A percentile compares a stretch with the other conserved stretches of the same genome.
phyloP scores from a whole-genome alignment of 148 eudicot species.

The Vaccinium macrocarpon region DNA sequence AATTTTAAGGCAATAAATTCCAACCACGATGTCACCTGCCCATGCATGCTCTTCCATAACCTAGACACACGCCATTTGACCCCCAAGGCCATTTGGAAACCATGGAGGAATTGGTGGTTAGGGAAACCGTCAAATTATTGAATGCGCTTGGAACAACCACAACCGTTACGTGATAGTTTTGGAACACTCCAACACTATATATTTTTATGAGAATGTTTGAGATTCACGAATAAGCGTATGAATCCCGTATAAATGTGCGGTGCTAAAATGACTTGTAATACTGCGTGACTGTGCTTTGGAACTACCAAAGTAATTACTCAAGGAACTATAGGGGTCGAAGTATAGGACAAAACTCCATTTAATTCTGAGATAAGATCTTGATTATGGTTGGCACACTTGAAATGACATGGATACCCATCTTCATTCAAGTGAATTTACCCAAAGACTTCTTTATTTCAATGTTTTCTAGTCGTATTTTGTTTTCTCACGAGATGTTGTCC shows the following conservation, averaged over 20 bases:
- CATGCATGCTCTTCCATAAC: conserved; percentile 5
- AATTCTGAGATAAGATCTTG: background rate
- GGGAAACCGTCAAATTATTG: too few species aligned
- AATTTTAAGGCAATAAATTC: background rate
- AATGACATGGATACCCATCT: background rate
- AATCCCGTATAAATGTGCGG: too few species aligned
- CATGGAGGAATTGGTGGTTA: background rate
- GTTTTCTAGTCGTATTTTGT: background rate
- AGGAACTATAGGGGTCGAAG: background rate
- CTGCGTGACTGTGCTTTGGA: too few species aligned
- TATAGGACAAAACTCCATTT: background rate
- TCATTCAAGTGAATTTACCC: background rate
- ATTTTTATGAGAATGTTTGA: too few species aligned
- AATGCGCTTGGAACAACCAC: too few species aligned
- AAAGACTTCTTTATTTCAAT: background rate
- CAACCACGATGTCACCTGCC: background rate
- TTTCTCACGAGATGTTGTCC: background rate
- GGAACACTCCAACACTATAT: too few species aligned
- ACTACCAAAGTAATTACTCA: too few species aligned
- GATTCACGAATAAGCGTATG: too few species aligned
- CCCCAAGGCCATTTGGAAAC: background rate
- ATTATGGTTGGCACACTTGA: background rate
- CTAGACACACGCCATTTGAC: background rate
- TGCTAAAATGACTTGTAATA: too few species aligned
- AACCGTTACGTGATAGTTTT: too few species aligned